Evolutionary conservation across 2,329 filamentous ascomycete genomes (phyloP).

Genomic region (Sporothrix variecibatus): DNA sequence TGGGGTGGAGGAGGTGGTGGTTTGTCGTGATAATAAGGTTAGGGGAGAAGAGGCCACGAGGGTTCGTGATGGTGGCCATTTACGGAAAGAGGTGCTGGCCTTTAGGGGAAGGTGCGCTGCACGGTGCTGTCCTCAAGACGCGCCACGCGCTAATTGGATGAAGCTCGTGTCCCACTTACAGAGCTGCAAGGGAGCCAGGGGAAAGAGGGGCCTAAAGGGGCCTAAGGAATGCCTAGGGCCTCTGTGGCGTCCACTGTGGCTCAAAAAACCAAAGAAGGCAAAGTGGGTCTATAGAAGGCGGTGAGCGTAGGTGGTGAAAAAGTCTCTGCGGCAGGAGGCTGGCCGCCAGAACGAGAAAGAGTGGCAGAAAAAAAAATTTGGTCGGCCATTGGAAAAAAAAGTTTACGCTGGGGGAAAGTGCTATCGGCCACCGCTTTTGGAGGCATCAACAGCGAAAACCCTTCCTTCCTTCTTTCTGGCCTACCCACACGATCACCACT

Average conservation of each 20-base stretch:
- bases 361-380: constrained; percentile 30
- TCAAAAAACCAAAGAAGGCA: neutral
- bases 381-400: constrained; percentile 32
- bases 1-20: neutral
- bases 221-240: neutral
- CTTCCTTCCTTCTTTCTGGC: constrained; percentile 1
- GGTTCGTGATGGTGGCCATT: neutral
- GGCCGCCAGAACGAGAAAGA: constrained; percentile 15
- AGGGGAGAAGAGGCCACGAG: neutral
- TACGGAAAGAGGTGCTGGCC: neutral
- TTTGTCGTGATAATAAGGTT: neutral
- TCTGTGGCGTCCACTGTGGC: neutral
- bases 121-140: constrained; percentile 17
- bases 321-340: constrained; percentile 5
- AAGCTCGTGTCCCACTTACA: neutral
- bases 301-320: constrained; percentile 21
- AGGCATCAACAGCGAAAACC: constrained; percentile 9
- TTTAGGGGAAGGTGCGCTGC: constrained; percentile 7
- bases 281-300: neutral
- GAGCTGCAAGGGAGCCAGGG: constrained; percentile 9
- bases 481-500: neutral
- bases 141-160: constrained; percentile 25
- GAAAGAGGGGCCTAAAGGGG: neutral
- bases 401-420: constrained; percentile 26
- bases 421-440: constrained; percentile 21